Percentiles rank a stretch among this genome's conserved stretches.
Conservation (phyloP, 129 eudicot genomes). For the Arctium minus region DNA sequence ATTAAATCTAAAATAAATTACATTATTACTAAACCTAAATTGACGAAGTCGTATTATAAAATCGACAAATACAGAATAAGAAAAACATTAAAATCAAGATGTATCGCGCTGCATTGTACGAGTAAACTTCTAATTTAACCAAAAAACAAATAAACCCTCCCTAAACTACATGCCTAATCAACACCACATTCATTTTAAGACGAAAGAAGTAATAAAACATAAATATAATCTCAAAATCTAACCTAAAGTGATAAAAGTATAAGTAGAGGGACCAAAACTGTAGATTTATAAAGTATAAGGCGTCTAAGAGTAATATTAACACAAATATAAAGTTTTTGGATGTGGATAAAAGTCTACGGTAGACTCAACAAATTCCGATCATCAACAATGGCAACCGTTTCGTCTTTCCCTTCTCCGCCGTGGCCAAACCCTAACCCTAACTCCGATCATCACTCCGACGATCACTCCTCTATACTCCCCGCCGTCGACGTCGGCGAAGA, state of each 20-base stretch:
- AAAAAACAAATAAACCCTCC: neutral
- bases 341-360: conserved; percentile 17
- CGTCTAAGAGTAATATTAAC: neutral
- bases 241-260: neutral
- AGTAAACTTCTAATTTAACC: no score
- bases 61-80: no score
- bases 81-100: no score
- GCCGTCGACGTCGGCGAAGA: neutral
- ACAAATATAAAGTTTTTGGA: conserved; percentile 6
- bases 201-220: neutral
- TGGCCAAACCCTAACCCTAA: conserved; percentile 44
- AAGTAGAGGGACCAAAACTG: neutral
- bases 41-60: no score
- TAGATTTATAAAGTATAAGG: neutral
- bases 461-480: conserved; percentile 1
- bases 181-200: no score
- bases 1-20: no score
- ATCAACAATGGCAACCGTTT: conserved; percentile 57
- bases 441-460: conserved; percentile 17
- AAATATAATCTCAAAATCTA: neutral
- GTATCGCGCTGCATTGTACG: no score
- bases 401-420: conserved; percentile 42
- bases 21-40: no score
- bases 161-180: neutral
- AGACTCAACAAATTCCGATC: conserved; percentile 1